phyloP scores from a whole-genome alignment of 2,329 filamentous ascomycete species.

The Fusarium torreyae region DNA sequence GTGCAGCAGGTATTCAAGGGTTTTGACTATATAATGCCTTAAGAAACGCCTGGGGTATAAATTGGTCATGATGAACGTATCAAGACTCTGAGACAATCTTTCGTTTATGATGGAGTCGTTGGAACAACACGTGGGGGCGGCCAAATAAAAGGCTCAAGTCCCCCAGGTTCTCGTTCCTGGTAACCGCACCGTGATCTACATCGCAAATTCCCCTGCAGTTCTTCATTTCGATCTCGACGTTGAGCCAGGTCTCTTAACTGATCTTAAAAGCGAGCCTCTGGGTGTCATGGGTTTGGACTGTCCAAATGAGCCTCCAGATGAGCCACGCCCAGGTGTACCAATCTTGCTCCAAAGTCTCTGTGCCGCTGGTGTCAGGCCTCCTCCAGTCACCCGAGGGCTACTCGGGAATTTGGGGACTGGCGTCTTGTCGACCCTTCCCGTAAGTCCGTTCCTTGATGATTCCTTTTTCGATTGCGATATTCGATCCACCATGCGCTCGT shows the following conservation, averaged over 20 bases:
- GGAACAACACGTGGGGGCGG: not conserved
- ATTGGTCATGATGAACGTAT: not conserved
- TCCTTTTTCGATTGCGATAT: slow-evolving; percentile 80
- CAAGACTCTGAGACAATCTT: not conserved
- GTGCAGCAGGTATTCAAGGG: not conserved
- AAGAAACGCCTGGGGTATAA: not conserved
- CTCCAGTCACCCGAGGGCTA: slow-evolving; percentile 70
- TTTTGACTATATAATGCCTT: slow-evolving; percentile 8
- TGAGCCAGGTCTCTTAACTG: slow-evolving; percentile 49
- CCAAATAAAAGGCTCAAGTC: not conserved
- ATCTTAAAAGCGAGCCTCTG: slow-evolving; percentile 58
- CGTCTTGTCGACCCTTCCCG: slow-evolving; percentile 70
- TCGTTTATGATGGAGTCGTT: not conserved
- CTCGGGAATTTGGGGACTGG: slow-evolving; percentile 80
- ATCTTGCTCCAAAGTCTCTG: slow-evolving; percentile 77
- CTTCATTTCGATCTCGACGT: slow-evolving; percentile 37
- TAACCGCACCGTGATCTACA: not conserved
- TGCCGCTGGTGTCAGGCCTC: slow-evolving; percentile 80
- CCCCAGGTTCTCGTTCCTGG: not conserved
- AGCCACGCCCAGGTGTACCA: slow-evolving; percentile 59
- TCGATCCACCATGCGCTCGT: slow-evolving; percentile 88
- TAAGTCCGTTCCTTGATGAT: slow-evolving; percentile 71
- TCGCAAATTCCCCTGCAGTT: not conserved
- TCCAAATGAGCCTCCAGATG: slow-evolving; percentile 53
- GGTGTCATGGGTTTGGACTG: slow-evolving; percentile 58